Base-by-base conservation (phyloP, 306 rosid species). In the Mimosa bimucronata region DNA sequence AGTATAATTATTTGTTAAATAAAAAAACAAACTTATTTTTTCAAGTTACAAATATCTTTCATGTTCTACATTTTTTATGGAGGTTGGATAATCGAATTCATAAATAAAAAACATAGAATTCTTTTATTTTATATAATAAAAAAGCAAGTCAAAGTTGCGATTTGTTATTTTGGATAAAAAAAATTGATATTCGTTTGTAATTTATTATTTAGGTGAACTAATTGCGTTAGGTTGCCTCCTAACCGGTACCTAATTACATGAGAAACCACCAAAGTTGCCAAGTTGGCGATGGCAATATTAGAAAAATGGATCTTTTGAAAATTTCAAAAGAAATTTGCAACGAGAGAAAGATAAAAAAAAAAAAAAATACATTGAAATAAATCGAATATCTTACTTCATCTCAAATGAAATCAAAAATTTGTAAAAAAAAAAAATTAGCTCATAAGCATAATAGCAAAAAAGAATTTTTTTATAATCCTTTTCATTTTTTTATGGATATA, bases 141-240 rank as follows among this genome's bases (percentile, higher is more conserved):
- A 34, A 34, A 34, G 28, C 7, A 18, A 34, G 23, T 18, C 71
- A 34, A 66, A 18, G 71, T 66, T 34, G 45, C 7, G 9, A 65
- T 31, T 65, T 7, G 7, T 30, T 45, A 11, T 12, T 45, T 45
- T 45, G 50, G 50, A 5, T 13, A 45, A 45, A 10, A n/a, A 13
- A 12, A 45, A 14, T 45, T 45, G 50, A 45, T 13, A 45, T 13
- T 45, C 13, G 14, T 13, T 16, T 9, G 30, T 15, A 25, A 64
- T 64, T 30, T 60, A 60, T 66, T 34, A 66, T 66, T 66, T 66
- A 18, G 71, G 71, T 66, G 45, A 66, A 34, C 45, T 34, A 34
- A 66, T 18, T 38, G 45, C 44, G 42, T 66, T 66, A 34, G 71
- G 71, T 34, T 3, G 26, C 44, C n/a, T 66, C 45, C 45, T 31